phyloP scores from a whole-genome alignment of 768 basidiomycete species.

The Brasilioporus rufonigricans region DNA sequence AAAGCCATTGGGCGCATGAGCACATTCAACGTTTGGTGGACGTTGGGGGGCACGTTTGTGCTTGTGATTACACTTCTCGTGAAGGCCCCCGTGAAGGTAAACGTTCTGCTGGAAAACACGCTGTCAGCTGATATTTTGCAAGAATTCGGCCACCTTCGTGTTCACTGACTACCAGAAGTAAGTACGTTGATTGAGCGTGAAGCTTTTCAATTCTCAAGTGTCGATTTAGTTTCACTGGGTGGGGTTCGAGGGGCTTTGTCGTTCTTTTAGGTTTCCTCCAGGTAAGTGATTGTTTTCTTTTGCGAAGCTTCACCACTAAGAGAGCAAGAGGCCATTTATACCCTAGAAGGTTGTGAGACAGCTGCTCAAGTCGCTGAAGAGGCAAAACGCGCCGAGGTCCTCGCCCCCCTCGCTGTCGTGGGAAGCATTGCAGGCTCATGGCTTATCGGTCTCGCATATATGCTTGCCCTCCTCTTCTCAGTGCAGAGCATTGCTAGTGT shows the following conservation, averaged over 20 bases:
- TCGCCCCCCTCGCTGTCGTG: conserved; percentile 58
- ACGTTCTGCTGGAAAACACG: not conserved
- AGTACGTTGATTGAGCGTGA: conserved; percentile 5
- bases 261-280: conserved; percentile 52
- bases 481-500: conserved; percentile 51
- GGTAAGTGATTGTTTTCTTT: conserved; percentile 4
- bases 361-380: conserved; percentile 66
- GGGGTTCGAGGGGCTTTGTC: conserved; percentile 52
- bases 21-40: conserved; percentile 60
- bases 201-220: not conserved
- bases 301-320: not conserved
- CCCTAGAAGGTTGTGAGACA: conserved; percentile 60
- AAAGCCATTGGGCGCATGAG: conserved; percentile 57
- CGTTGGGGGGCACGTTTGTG: conserved; percentile 54
- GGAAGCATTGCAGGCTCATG: conserved; percentile 55
- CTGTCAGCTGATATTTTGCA: not conserved
- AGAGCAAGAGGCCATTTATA: conserved; percentile 47
- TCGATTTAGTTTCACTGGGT: conserved; percentile 50
- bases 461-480: conserved; percentile 57
- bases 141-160: conserved; percentile 53
- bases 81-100: conserved; percentile 52
- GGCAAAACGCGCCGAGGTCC: conserved; percentile 50
- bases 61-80: conserved; percentile 57
- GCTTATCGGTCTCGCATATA: conserved; percentile 54
- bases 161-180: conserved; percentile 59